Evolutionary conservation across 345 rosid genomes (phyloP).

Genomic region (Rhodomyrtus tomentosa): DNA sequence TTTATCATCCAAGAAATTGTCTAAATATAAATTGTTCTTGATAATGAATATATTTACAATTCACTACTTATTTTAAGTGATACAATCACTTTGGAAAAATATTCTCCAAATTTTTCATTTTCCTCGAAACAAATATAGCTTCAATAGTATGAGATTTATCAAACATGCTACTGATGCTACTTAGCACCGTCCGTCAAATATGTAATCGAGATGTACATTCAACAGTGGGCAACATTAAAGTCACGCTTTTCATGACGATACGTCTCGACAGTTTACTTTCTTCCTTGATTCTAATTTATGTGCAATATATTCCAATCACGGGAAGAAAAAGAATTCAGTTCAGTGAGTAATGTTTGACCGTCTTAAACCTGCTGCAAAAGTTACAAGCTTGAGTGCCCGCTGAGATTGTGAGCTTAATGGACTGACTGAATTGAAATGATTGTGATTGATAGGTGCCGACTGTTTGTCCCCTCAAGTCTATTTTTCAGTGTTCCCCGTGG

Average conservation of each 20-base stretch:
- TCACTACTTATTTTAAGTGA: too few species aligned
- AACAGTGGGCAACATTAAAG: background rate
- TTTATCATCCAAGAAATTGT: too few species aligned
- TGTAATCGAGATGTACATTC: background rate
- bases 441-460: background rate
- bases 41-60: too few species aligned
- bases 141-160: background rate
- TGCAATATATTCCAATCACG: background rate
- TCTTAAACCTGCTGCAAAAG: background rate
- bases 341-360: background rate
- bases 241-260: background rate
- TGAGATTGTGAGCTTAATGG: background rate
- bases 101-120: too few species aligned
- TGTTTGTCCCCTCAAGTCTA: background rate
- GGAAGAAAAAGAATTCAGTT: background rate
- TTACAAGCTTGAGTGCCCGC: background rate
- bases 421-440: background rate
- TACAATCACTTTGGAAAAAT: too few species aligned
- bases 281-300: background rate
- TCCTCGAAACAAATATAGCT: too few species aligned
- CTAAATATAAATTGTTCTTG: too few species aligned
- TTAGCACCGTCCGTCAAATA: background rate
- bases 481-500: background rate
- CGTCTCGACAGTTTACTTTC: background rate
- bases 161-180: background rate